Evolutionary conservation across 2,329 filamentous ascomycete genomes (phyloP).

Genomic region (Fusarium multiceps): DNA sequence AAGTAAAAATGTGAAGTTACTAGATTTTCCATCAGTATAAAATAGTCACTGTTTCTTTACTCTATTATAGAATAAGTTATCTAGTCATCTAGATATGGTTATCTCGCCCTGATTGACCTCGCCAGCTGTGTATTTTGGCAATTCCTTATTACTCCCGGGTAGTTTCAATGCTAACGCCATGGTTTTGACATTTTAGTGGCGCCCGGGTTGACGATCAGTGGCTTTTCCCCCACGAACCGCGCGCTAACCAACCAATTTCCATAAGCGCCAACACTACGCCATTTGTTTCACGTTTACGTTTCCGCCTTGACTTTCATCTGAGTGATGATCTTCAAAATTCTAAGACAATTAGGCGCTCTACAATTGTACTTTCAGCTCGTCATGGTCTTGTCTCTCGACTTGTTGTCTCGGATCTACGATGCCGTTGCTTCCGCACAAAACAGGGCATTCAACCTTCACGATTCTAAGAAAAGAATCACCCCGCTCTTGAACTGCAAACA

Average conservation of each 20-base stretch:
- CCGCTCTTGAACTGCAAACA: constrained; percentile 13
- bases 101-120: no score
- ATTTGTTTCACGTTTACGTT: constrained; percentile 25
- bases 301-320: not conserved
- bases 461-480: constrained; percentile 22
- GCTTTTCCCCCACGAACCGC: constrained; percentile 15
- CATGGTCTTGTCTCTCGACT: not conserved
- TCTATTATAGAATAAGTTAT: no score
- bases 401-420: not conserved
- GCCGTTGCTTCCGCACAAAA: not conserved
- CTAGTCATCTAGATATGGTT: no score
- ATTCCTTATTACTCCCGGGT: constrained; percentile 7
- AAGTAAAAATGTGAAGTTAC: no score
- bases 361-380: not conserved
- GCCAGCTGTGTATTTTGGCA: not conserved
- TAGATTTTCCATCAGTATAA: no score
- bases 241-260: constrained; percentile 13
- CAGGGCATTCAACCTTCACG: not conserved
- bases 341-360: not conserved
- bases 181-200: not conserved
- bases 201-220: not conserved
- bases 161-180: not conserved
- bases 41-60: no score
- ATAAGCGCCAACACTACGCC: constrained; percentile 19
- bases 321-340: constrained; percentile 9